Conservation (phyloP, 2,329 filamentous ascomycete genomes). For the Lecanoromycetidae sp. region DNA sequence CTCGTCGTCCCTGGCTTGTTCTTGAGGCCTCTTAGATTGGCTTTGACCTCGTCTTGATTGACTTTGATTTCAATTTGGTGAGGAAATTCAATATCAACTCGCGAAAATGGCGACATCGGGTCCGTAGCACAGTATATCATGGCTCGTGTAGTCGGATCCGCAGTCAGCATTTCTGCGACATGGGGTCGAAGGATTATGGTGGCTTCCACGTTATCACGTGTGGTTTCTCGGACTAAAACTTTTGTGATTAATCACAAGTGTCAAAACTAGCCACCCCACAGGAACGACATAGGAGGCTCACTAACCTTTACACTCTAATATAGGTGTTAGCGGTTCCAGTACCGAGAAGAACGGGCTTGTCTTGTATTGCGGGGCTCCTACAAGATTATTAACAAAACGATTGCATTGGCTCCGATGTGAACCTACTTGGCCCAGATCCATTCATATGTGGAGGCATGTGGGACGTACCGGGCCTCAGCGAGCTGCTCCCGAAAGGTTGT, state of each 20-base stretch:
- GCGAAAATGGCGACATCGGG: slow-evolving; percentile 43
- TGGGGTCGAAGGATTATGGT: slow-evolving; percentile 46
- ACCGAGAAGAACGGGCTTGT: slow-evolving; percentile 73
- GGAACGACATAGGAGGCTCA: neutral
- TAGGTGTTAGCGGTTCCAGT: slow-evolving; percentile 49
- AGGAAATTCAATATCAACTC: slow-evolving; percentile 70
- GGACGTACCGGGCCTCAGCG: slow-evolving; percentile 3
- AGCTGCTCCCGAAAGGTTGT: slow-evolving; percentile 3
- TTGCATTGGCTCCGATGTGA: neutral
- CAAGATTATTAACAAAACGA: neutral
- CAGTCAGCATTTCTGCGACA: slow-evolving; percentile 43
- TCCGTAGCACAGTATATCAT: slow-evolving; percentile 75
- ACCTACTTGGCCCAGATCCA: slow-evolving; percentile 6
- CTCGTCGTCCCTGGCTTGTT: slow-evolving; percentile 92
- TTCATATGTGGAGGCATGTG: neutral
- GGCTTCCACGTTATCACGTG: slow-evolving; percentile 47
- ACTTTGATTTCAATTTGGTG: slow-evolving; percentile 86
- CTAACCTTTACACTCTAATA: slow-evolving; percentile 62
- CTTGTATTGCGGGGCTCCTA: slow-evolving; percentile 12
- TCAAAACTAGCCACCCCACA: slow-evolving; percentile 2
- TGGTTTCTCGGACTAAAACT: slow-evolving; percentile 44
- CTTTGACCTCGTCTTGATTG: slow-evolving; percentile 76
- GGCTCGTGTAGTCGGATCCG: slow-evolving; percentile 53
- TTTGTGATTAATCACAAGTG: slow-evolving; percentile 13
- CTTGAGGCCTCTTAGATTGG: slow-evolving; percentile 88